Evolutionary conservation across 495 filamentous ascomycete genomes (phyloP).

Genomic region (Podospora pseudopauciseta): DNA sequence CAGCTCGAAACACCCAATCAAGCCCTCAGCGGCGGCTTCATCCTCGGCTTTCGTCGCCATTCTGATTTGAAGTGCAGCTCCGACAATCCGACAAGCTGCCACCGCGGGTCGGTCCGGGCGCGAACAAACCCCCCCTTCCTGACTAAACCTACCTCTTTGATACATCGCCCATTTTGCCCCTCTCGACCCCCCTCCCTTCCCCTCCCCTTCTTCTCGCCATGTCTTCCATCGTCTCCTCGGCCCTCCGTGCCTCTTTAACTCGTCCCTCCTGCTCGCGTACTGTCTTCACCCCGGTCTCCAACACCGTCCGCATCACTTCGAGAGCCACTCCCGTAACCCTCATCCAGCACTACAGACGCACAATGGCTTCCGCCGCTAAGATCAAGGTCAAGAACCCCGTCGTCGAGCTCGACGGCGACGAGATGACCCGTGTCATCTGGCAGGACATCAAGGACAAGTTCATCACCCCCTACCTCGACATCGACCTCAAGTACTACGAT

Average conservation of each 20-base stretch:
- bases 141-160: slow-evolving; percentile 15
- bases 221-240: slow-evolving; percentile 27
- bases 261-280: slow-evolving; percentile 26
- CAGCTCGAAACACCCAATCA: slow-evolving; percentile 18
- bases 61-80: slow-evolving; percentile 18
- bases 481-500: slow-evolving; percentile 99
- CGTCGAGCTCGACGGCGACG: slow-evolving; percentile 96
- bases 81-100: slow-evolving; percentile 16
- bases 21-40: slow-evolving; percentile 11
- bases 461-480: slow-evolving; percentile 88
- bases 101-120: slow-evolving; percentile 28
- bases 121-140: slow-evolving; percentile 11
- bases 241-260: slow-evolving; percentile 31
- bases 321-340: slow-evolving; percentile 24
- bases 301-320: slow-evolving; percentile 16
- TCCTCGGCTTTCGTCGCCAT: slow-evolving; percentile 30
- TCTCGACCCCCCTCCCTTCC: slow-evolving; percentile 15
- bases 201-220: slow-evolving; percentile 25
- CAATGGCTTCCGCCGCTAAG: slow-evolving; percentile 53
- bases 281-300: slow-evolving; percentile 16
- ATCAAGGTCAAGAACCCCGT: slow-evolving; percentile 98
- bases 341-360: slow-evolving; percentile 35
- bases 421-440: slow-evolving; percentile 99
- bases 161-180: slow-evolving; percentile 14
- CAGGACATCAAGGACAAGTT: slow-evolving; percentile 97